Base-by-base conservation (phyloP, 768 basidiomycete genomes). In the Hemileccinum impolitum region DNA sequence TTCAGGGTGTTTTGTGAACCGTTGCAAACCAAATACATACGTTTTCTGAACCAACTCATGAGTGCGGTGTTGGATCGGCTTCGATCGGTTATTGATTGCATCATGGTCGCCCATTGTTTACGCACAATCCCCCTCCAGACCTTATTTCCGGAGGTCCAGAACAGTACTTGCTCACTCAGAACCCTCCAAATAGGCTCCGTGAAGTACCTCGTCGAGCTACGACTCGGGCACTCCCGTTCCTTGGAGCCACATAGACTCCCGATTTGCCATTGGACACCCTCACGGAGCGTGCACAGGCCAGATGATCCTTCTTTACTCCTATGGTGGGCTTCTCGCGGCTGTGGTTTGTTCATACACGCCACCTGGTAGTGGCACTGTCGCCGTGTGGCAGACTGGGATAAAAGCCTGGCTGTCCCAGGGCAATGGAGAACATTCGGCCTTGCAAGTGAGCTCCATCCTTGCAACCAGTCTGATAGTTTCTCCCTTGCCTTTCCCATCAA, bases 321-420 rank as follows among this genome's bases (percentile, higher is more conserved):
- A 50, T 50, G 26, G n/a, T 34, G 19, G 28, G 37, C 60, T 61
- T 63, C 58, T 61, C 17, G 52, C 54, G 60, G 60, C 60, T 60
- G 61, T 62, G 60, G 36, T 25, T 36, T 41, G 41, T 31, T 57
- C 44, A 52, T 52, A 50, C 30, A 50, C 12, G 55, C 61, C 60
- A 57, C 61, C 61, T 62, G 60, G 50, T 42, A 60, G 52, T 63
- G 61, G 60, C 60, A 42, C 56, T 56, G 57, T 60, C 47, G 19
- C 42, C 54, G 54, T 61, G 60, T 52, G 60, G 60, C 60, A 63
- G 51, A 13, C 19, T 41, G 35, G 58, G 50, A 62, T 63, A 62
- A 62, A 54, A 36, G 48, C 48, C 44, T 36, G 30, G 37, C 17
- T 40, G 10, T 37, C 35, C 48, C 45, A 43, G 26, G 39, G 19